Evolutionary conservation across 2,329 filamentous ascomycete genomes (phyloP), one percentile per base, ranked within the genome.

Genomic region (Cytospora paraplurivora): DNA sequence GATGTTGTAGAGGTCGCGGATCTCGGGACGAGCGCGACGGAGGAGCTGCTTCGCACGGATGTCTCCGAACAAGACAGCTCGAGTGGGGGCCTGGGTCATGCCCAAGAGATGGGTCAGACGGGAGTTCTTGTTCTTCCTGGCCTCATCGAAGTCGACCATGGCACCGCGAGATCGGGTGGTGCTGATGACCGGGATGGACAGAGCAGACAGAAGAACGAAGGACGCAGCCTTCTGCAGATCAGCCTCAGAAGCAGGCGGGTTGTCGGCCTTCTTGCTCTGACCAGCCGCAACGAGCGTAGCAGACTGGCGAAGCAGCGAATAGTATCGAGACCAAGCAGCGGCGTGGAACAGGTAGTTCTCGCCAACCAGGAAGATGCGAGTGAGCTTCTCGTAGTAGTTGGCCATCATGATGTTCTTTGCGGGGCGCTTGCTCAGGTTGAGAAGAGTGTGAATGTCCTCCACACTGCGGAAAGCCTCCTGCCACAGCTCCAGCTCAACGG

Each of bases 331-430:
- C 92, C 93, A 99, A 67, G 95, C 93, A 61, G 95, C 95, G 70
- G 95, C 95, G 75, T 99, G 95, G 88, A 99, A 99, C 53, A 99
- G 88, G 77, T 98, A 98, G 84, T 99, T 99, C 81, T 98, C 95
- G 77, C 94, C 96, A 69, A 98, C 95, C 67, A 99, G 87, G 85
- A 99, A 99, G 77, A 99, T 99, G 68, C 93, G 88, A 49, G 95
- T 97, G 64, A 99, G 88, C 82, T 98, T 98, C 85, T 99, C 95
- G 79, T 98, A 99, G 85, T 99, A 99, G 83, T 98, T 99, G 80
- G 95, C 95, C 95, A 99, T 99, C 95, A 99, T 98, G 75, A 97
- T 85, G 76, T 97, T 97, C 89, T 98, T 98, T 61, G 95, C 90
- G 47, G 93, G 93, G 62, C 95, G 91, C 86, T 98, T 98, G 89